Evolutionary conservation across 164 flowering plant genomes (phyloP), one percentile per base, ranked within the genome.

Genomic region (Nymphaea thermarum): DNA sequence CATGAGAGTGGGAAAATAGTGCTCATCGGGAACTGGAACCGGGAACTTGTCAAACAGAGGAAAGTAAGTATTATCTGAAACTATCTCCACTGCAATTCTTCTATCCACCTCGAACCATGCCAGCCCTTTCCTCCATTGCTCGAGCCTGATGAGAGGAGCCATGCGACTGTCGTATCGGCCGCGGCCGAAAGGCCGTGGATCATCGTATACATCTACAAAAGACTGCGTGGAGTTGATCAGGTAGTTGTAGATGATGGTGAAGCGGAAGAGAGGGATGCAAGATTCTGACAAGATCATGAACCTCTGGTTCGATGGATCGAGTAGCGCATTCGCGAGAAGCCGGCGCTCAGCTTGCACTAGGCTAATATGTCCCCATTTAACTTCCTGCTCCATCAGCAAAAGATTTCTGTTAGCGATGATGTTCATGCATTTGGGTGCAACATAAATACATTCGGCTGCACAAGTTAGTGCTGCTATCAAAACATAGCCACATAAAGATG

Each of bases 191-290:
- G 81, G 76, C 43, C 81, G 73, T 4, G 73, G 78, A 44, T 70
- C 73, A 64, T 81, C 79, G 51, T 67, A 79, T 10, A 75, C 76
- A 8, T 74, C 79, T 4, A 77, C 43, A 64, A 81, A 81, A 66
- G 70, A 75, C 42, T 73, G 67, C 45, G 57, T 70, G 68, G 84
- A 75, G 36, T 42, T 36, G 7, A 43, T 43, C 14, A 81, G 59
- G 75, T 81, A 77, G 64, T 62, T 16, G 79, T 81, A 79, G 75
- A 76, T 60, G 18, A 62, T 47, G 68, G 69, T 70, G 78, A 81
- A 81, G 72, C 75, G 76, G 81, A 63, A 76, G 63, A 81, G 74
- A 4, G 84, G 84, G 6, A 81, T 81, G 81, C 84, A 81, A 44
- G 78, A 63, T 44, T 81, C 84, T 2, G 84, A 81, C 25, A 81